Conservation (phyloP, 495 filamentous ascomycete species). For the Xylaria castorea region DNA sequence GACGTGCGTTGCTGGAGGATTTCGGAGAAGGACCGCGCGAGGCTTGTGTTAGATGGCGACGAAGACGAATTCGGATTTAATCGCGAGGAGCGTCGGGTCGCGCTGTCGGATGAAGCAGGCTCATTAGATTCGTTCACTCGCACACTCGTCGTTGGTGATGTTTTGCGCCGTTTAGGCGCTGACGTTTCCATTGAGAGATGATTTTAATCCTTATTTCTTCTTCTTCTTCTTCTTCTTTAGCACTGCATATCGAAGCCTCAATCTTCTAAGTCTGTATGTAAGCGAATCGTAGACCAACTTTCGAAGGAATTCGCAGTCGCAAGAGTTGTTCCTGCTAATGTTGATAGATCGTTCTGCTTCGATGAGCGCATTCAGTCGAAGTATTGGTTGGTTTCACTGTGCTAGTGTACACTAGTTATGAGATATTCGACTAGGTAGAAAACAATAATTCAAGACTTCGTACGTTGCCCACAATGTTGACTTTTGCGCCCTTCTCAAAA, state of each 20-base stretch:
- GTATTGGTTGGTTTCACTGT: too few relatives aligned
- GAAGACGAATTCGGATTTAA: slow-evolving; percentile 63
- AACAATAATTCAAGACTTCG: not conserved
- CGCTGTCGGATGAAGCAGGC: slow-evolving; percentile 36
- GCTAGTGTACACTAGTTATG: too few relatives aligned
- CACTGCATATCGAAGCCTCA: not conserved
- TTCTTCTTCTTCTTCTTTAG: not conserved
- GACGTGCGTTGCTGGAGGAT: slow-evolving; percentile 57
- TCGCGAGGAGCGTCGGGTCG: slow-evolving; percentile 30
- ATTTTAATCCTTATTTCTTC: not conserved
- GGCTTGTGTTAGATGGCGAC: slow-evolving; percentile 69
- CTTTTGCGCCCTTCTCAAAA: slow-evolving; percentile 6
- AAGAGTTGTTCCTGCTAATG: not conserved
- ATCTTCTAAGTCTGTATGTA: not conserved
- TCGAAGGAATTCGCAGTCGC: not conserved
- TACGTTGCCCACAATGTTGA: not conserved
- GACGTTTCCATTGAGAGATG: slow-evolving; percentile 57
- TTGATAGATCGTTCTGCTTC: not conserved
- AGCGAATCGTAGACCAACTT: not conserved
- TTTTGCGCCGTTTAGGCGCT: slow-evolving; percentile 69
- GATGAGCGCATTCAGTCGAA: not conserved
- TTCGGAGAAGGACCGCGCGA: slow-evolving; percentile 68
- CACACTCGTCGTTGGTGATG: slow-evolving; percentile 51
- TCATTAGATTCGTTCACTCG: slow-evolving; percentile 28
- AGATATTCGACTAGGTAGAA: not conserved